Base-by-base conservation (phyloP, 768 basidiomycete genomes). In the Rhizopogon sp. region DNA sequence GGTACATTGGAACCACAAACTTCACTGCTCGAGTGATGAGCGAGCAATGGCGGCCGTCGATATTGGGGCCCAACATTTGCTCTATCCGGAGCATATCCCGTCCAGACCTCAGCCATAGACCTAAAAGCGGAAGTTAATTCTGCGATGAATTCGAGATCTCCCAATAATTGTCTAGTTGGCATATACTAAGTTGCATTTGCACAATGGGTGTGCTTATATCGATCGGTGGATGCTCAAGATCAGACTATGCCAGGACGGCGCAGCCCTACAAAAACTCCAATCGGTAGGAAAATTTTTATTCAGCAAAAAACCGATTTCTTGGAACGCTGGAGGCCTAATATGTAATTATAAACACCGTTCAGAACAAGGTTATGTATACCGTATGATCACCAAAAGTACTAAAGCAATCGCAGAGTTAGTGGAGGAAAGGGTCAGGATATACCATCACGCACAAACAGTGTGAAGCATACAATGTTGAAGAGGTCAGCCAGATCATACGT, bases 401-500 rank as follows among this genome's bases (percentile, higher is more conserved):
- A n/a, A 46, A 46, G 45, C 3, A 46, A 33, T 11, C 28, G 13
- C 17, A 31, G 33, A 22, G 4, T 13, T 33, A 33, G 31, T 33
- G 7, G 31, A 14, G 31, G 20, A 47, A 6, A 17, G 11, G 6
- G 13, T 47, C 31, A 10, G 31, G 4, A 47, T 35, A 20, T 14
- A 20, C 29, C 0, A 28, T 28, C 2, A 31, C 41, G 41, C 29
- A 45, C 28, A 29, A 31, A 29, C n/a, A 14, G 17, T 46, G 31
- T 33, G 33, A n/a, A 46, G 14, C 11, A 14, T 35, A 17, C 31
- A 47, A 35, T 20, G 2, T 20, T 14, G 46, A 47, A 47, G 31
- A 35, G 2, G 17, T 17, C n/a, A 20, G 31, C 11, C 17, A 3
- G 13, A 20, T 49, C 35, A 86, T 22, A 73, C 69, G 65, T 88